phyloP scores from a whole-genome alignment of 257 asterid species.

The Knoxia roxburghii region DNA sequence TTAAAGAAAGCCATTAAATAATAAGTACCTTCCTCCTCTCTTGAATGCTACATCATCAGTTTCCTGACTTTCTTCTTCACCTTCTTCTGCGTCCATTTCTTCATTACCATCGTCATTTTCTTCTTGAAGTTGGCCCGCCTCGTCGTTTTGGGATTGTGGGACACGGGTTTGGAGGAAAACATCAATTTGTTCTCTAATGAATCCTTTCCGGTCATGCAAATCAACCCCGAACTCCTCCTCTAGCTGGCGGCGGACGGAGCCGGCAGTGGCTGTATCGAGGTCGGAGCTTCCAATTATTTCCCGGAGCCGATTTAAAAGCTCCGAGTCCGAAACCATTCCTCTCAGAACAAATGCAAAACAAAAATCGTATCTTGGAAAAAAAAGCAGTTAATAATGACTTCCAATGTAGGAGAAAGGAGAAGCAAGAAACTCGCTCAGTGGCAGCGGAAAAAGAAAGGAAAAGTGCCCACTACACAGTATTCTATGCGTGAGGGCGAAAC shows the following conservation, averaged over 20 bases:
- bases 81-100: slow-evolving; percentile 7
- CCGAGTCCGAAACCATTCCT: slow-evolving; percentile 37
- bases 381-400: too few species aligned
- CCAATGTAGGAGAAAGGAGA: not conserved
- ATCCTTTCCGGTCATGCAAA: slow-evolving; percentile 27
- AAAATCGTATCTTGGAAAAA: not conserved
- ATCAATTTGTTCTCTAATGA: slow-evolving; percentile 40
- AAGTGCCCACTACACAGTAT: not conserved
- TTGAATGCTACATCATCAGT: slow-evolving; percentile 16
- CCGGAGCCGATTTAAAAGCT: slow-evolving; percentile 32
- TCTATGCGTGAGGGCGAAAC: slow-evolving; percentile 6
- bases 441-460: not conserved
- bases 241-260: slow-evolving; percentile 35
- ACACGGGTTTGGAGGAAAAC: slow-evolving; percentile 18
- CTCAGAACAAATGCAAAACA: not conserved
- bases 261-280: slow-evolving; percentile 36
- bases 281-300: slow-evolving; percentile 31
- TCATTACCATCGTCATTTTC: slow-evolving; percentile 13
- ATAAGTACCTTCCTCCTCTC: slow-evolving; percentile 17
- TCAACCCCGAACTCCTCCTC: slow-evolving; percentile 37
- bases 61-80: slow-evolving; percentile 13
- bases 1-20: not conserved
- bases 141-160: slow-evolving; percentile 8
- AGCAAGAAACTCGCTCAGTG: not conserved
- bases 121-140: slow-evolving; percentile 9